These are phyloP conservation scores for Penicillium palitans DNA, from an alignment of 2,329 filamentous ascomycete genomes.

Conservation along the genomic window DNA sequence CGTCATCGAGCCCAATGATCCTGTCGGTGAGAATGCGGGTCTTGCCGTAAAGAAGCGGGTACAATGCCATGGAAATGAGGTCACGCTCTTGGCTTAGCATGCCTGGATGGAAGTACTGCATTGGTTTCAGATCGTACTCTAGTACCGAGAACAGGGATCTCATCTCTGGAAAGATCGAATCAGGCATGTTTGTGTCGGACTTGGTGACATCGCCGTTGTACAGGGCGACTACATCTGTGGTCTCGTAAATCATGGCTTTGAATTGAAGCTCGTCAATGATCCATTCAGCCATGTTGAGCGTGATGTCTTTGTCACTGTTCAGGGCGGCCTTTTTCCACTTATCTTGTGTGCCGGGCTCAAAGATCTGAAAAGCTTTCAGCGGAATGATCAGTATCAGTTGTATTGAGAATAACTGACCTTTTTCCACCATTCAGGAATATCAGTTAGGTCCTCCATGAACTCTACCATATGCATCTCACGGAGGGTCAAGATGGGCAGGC, in stretches of 20 bases:
- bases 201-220: slow-evolving; percentile 56
- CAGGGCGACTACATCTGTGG: slow-evolving; percentile 45
- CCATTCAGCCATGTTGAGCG: slow-evolving; percentile 39
- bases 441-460: slow-evolving; percentile 44
- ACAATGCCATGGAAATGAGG: slow-evolving; percentile 65
- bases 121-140: slow-evolving; percentile 51
- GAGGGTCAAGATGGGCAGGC: slow-evolving; percentile 33
- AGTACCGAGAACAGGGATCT: slow-evolving; percentile 48
- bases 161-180: slow-evolving; percentile 45
- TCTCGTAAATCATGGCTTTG: slow-evolving; percentile 51
- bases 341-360: slow-evolving; percentile 32
- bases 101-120: slow-evolving; percentile 62
- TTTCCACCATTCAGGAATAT: slow-evolving; percentile 42
- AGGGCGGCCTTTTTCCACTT: slow-evolving; percentile 36
- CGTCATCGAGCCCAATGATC: slow-evolving; percentile 29
- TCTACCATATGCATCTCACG: slow-evolving; percentile 43
- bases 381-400: neutral
- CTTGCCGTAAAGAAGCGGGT: slow-evolving; percentile 51
- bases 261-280: slow-evolving; percentile 51
- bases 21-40: slow-evolving; percentile 32
- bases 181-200: slow-evolving; percentile 51
- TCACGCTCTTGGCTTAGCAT: slow-evolving; percentile 59
- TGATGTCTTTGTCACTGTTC: slow-evolving; percentile 29
- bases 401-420: slow-evolving; percentile 27
- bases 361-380: slow-evolving; percentile 24